These are phyloP conservation scores for Magnolia officinalis DNA, from an alignment of 164 flowering plant genomes.

Conservation along the genomic window DNA sequence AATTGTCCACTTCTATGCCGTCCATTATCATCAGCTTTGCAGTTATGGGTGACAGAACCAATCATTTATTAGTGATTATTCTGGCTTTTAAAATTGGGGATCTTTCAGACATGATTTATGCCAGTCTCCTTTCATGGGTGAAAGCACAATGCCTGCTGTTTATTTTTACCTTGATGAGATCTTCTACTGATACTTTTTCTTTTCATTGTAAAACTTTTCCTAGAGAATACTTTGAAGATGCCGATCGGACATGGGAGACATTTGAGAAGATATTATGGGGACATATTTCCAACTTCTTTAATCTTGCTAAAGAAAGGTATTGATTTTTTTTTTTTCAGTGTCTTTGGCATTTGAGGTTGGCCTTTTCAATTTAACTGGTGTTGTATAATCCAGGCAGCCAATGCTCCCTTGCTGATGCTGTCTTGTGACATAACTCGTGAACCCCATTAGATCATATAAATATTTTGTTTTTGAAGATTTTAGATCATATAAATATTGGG, in stretches of 20 bases:
- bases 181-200: background rate
- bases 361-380: background rate
- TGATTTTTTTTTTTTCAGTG: background rate
- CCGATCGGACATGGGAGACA: conserved; percentile 95
- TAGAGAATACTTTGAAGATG: conserved; percentile 99
- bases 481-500: background rate
- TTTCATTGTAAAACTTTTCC: conserved; percentile 7
- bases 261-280: conserved; percentile 95
- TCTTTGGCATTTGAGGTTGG: background rate
- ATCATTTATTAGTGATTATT: too few species aligned
- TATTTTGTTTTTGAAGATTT: background rate
- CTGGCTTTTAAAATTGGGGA: too few species aligned
- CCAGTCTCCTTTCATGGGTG: too few species aligned
- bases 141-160: too few species aligned
- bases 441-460: background rate
- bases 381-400: background rate
- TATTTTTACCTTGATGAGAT: background rate
- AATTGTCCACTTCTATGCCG: too few species aligned
- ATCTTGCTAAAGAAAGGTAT: conserved; percentile 94
- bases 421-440: background rate
- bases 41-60: too few species aligned
- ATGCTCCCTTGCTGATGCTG: background rate
- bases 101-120: too few species aligned
- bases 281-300: conserved; percentile 75
- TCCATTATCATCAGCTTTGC: too few species aligned